Evolutionary conservation across 2,329 filamentous ascomycete genomes (phyloP).

Genomic region (Zelopaecilomyces penicillatus): DNA sequence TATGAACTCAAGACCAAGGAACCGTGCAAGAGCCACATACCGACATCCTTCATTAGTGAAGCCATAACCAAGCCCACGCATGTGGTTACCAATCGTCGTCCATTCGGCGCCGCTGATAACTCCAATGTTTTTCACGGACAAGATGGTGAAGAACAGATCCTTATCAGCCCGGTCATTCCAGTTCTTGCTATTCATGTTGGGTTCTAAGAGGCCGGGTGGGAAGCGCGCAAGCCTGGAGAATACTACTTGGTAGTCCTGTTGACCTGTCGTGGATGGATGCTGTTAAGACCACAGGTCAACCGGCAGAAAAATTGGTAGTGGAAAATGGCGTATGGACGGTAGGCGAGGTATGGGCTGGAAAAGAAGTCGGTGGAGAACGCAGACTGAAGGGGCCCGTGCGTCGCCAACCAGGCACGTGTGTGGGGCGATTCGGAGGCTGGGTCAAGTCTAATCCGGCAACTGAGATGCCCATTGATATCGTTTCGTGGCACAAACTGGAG

Average conservation of each 20-base stretch:
- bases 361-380: constrained; percentile 14
- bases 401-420: constrained; percentile 3
- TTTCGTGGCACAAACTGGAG: background rate
- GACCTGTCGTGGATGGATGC: constrained; percentile 17
- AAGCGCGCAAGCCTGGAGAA: constrained; percentile 8
- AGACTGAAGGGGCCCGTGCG: constrained; percentile 21
- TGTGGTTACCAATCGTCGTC: constrained; percentile 53
- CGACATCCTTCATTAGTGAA: constrained; percentile 58
- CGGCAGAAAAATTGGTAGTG: constrained; percentile 36
- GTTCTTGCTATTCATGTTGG: constrained; percentile 46
- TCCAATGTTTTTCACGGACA: constrained; percentile 55
- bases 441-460: constrained; percentile 10
- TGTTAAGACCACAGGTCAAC: constrained; percentile 29
- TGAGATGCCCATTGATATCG: background rate
- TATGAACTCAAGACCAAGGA: background rate
- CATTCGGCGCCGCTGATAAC: constrained; percentile 55
- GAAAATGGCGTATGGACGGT: constrained; percentile 19
- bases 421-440: constrained; percentile 4
- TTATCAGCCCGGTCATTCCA: constrained; percentile 55
- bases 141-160: constrained; percentile 55
- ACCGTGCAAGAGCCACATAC: constrained; percentile 32
- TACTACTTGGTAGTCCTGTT: constrained; percentile 5
- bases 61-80: constrained; percentile 51
- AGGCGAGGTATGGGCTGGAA: constrained; percentile 10
- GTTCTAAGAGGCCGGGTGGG: background rate